A percentile compares a stretch with the other conserved stretches of the same genome.
phyloP scores from a whole-genome alignment of 208 protist species.

The Wallacemonas collosoma region DNA sequence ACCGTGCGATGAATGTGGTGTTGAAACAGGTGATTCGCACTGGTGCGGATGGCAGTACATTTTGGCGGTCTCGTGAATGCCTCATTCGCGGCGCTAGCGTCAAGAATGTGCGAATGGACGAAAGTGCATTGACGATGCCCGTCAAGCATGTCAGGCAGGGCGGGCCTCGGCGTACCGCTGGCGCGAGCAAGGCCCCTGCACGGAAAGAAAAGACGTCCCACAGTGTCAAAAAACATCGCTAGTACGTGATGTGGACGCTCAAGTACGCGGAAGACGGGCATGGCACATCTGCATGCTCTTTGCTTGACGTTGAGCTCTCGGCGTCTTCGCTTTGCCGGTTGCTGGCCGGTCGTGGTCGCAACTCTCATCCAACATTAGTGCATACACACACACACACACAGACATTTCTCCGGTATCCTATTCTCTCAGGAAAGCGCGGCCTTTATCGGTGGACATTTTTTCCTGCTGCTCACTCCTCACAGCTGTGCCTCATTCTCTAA shows the following conservation, averaged over 20 bases:
- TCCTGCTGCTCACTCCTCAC: too few relatives aligned
- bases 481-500: too few relatives aligned
- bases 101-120: conserved; percentile 78
- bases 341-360: too few relatives aligned
- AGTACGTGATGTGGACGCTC: background rate
- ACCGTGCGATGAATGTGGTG: conserved; percentile 85
- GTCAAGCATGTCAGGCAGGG: background rate
- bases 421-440: too few relatives aligned
- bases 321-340: too few relatives aligned
- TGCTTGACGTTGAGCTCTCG: too few relatives aligned
- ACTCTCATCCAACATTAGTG: too few relatives aligned
- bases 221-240: conserved; percentile 18
- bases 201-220: conserved; percentile 15
- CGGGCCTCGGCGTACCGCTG: conserved; percentile 3
- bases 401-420: too few relatives aligned
- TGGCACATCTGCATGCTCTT: too few relatives aligned
- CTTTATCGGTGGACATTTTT: too few relatives aligned
- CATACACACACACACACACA: too few relatives aligned
- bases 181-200: background rate
- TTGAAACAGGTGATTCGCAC: conserved; percentile 79
- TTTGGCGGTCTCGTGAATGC: conserved; percentile 71
- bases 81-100: conserved; percentile 79
- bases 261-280: too few relatives aligned
- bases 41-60: conserved; percentile 53
- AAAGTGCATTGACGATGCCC: conserved; percentile 39